Conservation (phyloP, 1,284 basidiomycete genomes). For the Tetrapyrgos nigripes region DNA sequence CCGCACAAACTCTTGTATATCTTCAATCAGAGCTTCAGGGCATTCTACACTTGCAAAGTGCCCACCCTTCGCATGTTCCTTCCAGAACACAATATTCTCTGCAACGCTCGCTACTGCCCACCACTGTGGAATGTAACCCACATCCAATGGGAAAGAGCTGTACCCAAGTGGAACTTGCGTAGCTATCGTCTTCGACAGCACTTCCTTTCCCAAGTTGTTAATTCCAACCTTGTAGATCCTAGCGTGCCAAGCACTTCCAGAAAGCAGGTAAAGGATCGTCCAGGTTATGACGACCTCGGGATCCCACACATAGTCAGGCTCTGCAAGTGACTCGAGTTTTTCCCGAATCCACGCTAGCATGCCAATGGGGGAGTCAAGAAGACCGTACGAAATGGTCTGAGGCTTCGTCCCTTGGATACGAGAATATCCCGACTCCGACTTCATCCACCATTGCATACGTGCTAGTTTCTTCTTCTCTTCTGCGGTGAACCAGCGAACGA, state of each 20-base stretch:
- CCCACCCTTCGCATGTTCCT: constrained; percentile 24
- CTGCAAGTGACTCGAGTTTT: constrained; percentile 18
- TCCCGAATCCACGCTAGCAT: constrained; percentile 26
- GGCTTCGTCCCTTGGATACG: constrained; percentile 23
- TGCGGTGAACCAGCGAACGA: constrained; percentile 15
- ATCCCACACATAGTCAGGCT: constrained; percentile 19
- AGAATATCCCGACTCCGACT: constrained; percentile 20
- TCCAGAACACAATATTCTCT: constrained; percentile 37
- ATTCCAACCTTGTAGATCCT: constrained; percentile 36
- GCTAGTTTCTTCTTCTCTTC: constrained; percentile 16
- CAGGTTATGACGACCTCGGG: constrained; percentile 19
- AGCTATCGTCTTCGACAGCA: constrained; percentile 22
- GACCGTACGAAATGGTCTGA: constrained; percentile 22
- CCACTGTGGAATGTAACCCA: constrained; percentile 35
- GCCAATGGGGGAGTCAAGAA: constrained; percentile 24
- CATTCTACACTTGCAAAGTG: constrained; percentile 18
- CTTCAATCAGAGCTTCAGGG: constrained; percentile 11
- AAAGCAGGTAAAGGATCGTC: constrained; percentile 22
- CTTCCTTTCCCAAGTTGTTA: constrained; percentile 16
- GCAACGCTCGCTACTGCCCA: constrained; percentile 35
- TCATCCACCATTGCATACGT: constrained; percentile 19
- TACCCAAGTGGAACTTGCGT: constrained; percentile 30
- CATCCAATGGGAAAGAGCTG: constrained; percentile 34
- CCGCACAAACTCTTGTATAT: constrained; percentile 14
- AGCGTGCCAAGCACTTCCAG: constrained; percentile 28